Percentiles rank a stretch among this genome's conserved stretches.
Conservation (phyloP, 371 early-diverging fungal species). For the Dichotomocladium elegans region DNA sequence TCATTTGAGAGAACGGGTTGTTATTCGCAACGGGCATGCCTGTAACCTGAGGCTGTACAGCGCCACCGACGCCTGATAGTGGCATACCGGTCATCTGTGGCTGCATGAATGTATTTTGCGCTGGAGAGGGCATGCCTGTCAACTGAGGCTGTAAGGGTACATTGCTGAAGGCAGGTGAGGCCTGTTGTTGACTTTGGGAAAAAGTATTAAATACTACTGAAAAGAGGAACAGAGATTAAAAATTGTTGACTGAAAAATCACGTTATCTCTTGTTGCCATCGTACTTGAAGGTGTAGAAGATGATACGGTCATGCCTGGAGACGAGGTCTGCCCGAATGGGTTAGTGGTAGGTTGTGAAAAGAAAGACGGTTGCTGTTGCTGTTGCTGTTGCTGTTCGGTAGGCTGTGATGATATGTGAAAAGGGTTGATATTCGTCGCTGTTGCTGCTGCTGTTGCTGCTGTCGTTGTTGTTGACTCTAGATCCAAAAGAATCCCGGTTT, state of each 20-base stretch:
- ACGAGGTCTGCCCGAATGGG: background rate
- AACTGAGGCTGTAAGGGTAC: background rate
- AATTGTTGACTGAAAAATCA: background rate
- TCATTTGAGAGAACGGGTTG: conserved; percentile 20
- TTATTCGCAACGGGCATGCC: background rate
- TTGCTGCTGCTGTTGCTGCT: conserved; percentile 5
- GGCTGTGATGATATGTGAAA: conserved; percentile 23
- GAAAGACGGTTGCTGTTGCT: conserved; percentile 12
- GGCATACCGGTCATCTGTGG: background rate
- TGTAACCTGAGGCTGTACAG: conserved; percentile 4
- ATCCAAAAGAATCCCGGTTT: conserved; percentile 15
- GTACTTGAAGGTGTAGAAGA: background rate
- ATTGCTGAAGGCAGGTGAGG: background rate
- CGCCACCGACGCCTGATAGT: background rate
- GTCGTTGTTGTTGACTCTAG: conserved; percentile 4
- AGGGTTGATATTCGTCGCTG: conserved; percentile 17
- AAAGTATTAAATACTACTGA: background rate
- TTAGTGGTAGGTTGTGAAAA: background rate
- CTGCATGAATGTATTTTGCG: too few species aligned
- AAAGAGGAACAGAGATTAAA: background rate
- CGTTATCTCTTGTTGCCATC: background rate
- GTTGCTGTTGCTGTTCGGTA: conserved; percentile 17
- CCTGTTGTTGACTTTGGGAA: background rate
- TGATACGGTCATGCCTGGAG: background rate
- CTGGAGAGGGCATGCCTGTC: background rate